Evolutionary conservation across 2,329 filamentous ascomycete genomes (phyloP).

Genomic region (Lomentospora prolificans): DNA sequence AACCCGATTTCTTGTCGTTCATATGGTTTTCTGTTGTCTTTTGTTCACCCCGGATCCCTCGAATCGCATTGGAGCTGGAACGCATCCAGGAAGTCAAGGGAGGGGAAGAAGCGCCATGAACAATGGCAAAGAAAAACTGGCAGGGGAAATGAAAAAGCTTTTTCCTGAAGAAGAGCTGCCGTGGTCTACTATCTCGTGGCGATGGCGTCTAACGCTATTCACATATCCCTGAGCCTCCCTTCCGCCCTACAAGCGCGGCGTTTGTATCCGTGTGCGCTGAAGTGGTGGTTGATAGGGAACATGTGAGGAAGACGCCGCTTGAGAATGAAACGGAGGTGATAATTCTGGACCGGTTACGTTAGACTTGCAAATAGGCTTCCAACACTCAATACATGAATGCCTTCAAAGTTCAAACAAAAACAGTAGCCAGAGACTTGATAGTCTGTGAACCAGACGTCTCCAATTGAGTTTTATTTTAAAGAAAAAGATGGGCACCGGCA

Average conservation of each 20-base stretch:
- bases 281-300: too few relatives aligned
- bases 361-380: constrained; percentile 1
- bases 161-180: not conserved
- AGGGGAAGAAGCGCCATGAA: not conserved
- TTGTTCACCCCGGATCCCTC: not conserved
- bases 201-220: not conserved
- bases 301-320: not conserved
- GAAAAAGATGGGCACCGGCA: too few relatives aligned
- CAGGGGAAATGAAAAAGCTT: not conserved
- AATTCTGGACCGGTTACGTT: not conserved
- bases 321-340: not conserved
- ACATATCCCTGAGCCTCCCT: not conserved
- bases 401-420: not conserved
- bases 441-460: too few relatives aligned
- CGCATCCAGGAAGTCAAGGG: not conserved
- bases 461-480: too few relatives aligned
- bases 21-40: constrained; percentile 2
- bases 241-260: too few relatives aligned
- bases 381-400: not conserved
- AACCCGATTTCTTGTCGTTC: not conserved
- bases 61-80: not conserved
- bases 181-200: not conserved
- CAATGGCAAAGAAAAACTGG: not conserved
- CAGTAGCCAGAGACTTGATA: not conserved
- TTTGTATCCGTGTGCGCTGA: too few relatives aligned